Evolutionary conservation across 2,329 filamentous ascomycete species (phyloP), one percentile per base, ranked within the genome.

Genomic region (Hypoxylon sp.): DNA sequence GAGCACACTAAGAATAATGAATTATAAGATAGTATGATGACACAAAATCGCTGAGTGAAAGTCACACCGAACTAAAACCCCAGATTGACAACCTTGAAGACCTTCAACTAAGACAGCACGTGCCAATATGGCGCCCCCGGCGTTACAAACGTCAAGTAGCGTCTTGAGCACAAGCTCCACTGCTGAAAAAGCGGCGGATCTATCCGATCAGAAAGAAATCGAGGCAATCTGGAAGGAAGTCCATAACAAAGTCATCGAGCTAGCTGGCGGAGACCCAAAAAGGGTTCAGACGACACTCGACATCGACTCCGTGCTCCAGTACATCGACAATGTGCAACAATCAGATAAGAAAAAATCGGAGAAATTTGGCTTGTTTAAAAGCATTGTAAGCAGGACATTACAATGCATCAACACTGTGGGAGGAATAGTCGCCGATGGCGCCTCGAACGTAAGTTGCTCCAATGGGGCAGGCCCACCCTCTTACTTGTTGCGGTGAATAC

Each of bases 401-500:
- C 77, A 78, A 68, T 79, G 77, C 56, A 79, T 80, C 54, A 72
- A 75, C 42, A 78, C 74, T 3, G 72, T 80, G 19, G 79, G 79
- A 1, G 77, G 78, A 5, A 78, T 80, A 29, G 76, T 80, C 17
- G 71, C 75, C 1, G 68, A 74, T 37, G 77, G 74, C 11, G 74
- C 71, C 8, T 78, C 78, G 4, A 64, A 69, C 10, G 73, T 74
- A 61, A 55, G 73, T 70, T 69, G 17, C 37, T 31, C n/a, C 11
- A 11, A 51, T 10, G 6, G 31, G 14, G 53, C 3, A 14, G 39
- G n/a, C 26, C 11, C 19, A 31, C 22, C 11, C n/a, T 54, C 17
- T 22, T 48, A 3, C 47, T 60, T 13, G 29, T 66, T 33, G 31
- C 31, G 24, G 22, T 54, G 22, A 14, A 19, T 48, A 31, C 42